Percentiles rank a stretch among this genome's conserved stretches.
Evolutionary conservation across 2,329 filamentous ascomycete genomes (phyloP).

Genomic region (Trichoderma sp.): DNA sequence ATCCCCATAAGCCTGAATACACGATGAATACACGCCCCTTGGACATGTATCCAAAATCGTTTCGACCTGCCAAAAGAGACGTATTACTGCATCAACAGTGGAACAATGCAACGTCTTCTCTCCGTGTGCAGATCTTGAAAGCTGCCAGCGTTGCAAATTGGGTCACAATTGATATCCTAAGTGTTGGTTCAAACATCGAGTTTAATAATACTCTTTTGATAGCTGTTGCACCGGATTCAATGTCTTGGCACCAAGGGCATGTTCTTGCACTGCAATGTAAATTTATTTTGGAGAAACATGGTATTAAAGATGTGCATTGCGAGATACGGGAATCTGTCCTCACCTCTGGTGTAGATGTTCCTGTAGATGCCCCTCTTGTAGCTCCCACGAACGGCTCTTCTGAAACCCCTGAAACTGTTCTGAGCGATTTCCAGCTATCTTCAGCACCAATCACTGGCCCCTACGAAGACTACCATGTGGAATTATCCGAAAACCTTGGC

Average conservation of each 20-base stretch:
- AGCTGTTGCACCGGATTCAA: neutral
- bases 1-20: neutral
- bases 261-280: neutral
- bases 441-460: too few relatives aligned
- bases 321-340: constrained; percentile 16
- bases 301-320: neutral
- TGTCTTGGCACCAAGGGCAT: neutral
- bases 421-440: too few relatives aligned
- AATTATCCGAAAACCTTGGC: too few relatives aligned
- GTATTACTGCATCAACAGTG: neutral
- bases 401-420: too few relatives aligned
- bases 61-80: neutral
- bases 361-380: neutral
- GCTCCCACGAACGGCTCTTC: too few relatives aligned
- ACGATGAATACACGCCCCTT: neutral
- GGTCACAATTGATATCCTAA: neutral
- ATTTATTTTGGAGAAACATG: neutral
- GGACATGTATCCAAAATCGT: neutral
- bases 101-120: constrained; percentile 1
- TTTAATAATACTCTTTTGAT: neutral
- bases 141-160: neutral
- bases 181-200: neutral
- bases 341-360: neutral
- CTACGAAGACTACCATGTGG: too few relatives aligned
- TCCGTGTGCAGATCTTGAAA: neutral